Evolutionary conservation across 495 filamentous ascomycete genomes (phyloP), one percentile per base, ranked within the genome.

Genomic region (Neurospora sp.): DNA sequence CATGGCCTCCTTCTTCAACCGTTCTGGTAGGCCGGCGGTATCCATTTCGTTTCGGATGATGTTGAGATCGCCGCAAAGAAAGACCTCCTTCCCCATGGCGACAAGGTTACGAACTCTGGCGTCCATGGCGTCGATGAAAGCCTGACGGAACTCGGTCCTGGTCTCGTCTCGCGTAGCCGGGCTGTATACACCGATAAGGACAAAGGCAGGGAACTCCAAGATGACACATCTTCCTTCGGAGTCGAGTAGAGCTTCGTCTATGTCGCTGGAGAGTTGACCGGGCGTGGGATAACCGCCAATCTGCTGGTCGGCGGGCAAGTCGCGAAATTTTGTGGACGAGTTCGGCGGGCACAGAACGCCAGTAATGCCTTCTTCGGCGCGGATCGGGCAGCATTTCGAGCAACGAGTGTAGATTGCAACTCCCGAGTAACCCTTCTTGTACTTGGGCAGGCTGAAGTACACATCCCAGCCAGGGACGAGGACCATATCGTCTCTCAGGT

Each of bases 341-440:
- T 90, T 92, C 3, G 93, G 94, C 2, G 93, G 90, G 40, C 88
- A 90, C 37, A 98, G 87, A 12, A 93, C 84, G 10, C 96, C 96
- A 4, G 92, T 92, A 72, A 99, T 89, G 38, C 96, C 96, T 85
- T 98, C 96, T 83, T 99, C 96, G 3, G 94, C 95, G 62, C 91
- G 89, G 16, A 99, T 94, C 0, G 96, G 96, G 20, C 90, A 89
- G 80, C 96, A 98, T 71, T 89, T 90, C 5, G 92, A 89, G 78
- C 94, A 93, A n/a, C 94, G 89, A 3, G 94, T 97, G 81, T 98
- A 99, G 23, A 99, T 93, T 14, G 92, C 96, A 3, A 99, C 93
- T 2, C 96, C 96, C 20, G 96, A 96, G 80, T 99, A 99, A 92
- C 94, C 96, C 84, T 98, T 97, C 82, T 98, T 98, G 76, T 96